Base-by-base conservation (phyloP, 495 filamentous ascomycete genomes). In the Penicillium psychrofluorescens region DNA sequence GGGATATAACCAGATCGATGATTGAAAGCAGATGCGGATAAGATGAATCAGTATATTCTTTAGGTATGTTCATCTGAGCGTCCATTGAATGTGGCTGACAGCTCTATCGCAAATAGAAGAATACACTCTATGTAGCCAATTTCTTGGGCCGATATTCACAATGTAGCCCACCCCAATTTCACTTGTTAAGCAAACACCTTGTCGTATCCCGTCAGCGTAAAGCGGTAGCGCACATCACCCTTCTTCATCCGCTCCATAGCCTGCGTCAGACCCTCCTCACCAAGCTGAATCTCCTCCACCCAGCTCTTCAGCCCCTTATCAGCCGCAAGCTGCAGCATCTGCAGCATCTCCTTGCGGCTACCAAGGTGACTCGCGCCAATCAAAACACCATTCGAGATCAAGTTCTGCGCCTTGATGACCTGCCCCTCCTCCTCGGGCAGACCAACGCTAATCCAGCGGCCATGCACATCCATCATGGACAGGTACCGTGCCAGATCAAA, bases 301-400 rank as follows among this genome's bases (percentile, higher is more conserved):
- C 85, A 89, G 29, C 81, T 78, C 70, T 83, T 81, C 44, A 95
- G 76, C 2, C 81, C 81, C 77, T 87, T 86, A 52, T 91, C 85
- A 7, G 77, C 82, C 2, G 88, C 87, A 45, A 95, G 53, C 67
- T 89, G 72, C 54, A 95, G 57, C 90, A 95, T 95, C 41, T 74
- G 75, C 41, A 88, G 52, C 74, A 86, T 85, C 78, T 95, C 90
- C 27, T 74, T 74, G 9, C 90, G 68, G 54, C 81, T 86, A 9
- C 90, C 88, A 50, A 95, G 74, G 59, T 95, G 89, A 48, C 80
- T 87, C 15, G 83, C 84, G 10, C 85, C 83, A 44, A 95, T 84
- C 50, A 86, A 78, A 54, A 84, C 84, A 35, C 89, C 89, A 53
- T 88, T 91, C 35, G 60, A 59, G 40, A 86, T 71, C 53, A 95